Evolutionary conservation across 2,329 filamentous ascomycete genomes (phyloP), one percentile per base, ranked within the genome.

Genomic region (Pezizomycotina sp.): DNA sequence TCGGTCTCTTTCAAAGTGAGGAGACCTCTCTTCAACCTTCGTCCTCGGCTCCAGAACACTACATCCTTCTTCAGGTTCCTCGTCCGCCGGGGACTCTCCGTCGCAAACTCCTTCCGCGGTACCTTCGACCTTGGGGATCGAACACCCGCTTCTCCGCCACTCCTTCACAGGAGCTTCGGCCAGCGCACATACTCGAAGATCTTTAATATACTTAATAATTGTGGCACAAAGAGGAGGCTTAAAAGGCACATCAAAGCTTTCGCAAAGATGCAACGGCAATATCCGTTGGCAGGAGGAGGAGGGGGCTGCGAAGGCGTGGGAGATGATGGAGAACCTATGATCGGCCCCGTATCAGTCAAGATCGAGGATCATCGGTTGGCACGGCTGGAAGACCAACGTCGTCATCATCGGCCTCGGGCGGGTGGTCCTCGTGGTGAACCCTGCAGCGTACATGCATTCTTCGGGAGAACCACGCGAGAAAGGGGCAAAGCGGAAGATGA

Each of bases 401-500:
- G n/a, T n/a, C n/a, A n/a, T n/a, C n/a, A n/a, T n/a, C n/a, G n/a
- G n/a, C n/a, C n/a, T n/a, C n/a, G n/a, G n/a, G n/a, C n/a, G n/a
- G n/a, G n/a, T n/a, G n/a, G n/a, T n/a, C n/a, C n/a, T n/a, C n/a
- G n/a, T n/a, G 41, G 41, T 43, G 10, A 38, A 43, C 23, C 41
- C 41, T 7, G 16, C 36, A 18, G 41, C 41, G 7, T 43, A 43
- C 24, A 22, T 43, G 8, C 28, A 35, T 16, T 20, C 27, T 10
- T 28, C 12, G 15, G 27, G 27, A 14, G 34, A 38, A 30, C 41
- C 31, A 18, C 30, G 41, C 27, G 41, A 36, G 27, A 31, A 41
- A 7, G 46, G 49, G 14, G 39, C 42, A 2, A 39, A 47, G 14
- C 34, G 49, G n/a, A 42, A 46, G 22, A 50, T 29, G 34, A 31